A percentile compares a stretch with the other conserved stretches of the same genome.
Conservation (phyloP, 306 rosid genomes). For the Nissolia schottii region DNA sequence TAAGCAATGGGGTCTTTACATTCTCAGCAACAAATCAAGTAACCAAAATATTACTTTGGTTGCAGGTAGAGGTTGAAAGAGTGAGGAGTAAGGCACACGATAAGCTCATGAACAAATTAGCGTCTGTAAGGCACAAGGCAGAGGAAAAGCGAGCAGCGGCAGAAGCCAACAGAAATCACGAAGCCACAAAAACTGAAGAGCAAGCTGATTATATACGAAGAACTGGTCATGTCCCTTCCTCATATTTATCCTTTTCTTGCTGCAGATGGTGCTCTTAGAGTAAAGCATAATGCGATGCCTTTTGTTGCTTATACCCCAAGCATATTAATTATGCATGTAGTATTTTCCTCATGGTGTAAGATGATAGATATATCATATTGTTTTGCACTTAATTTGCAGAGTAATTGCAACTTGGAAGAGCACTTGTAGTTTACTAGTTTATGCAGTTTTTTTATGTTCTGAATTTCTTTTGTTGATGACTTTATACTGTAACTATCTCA, state of each 20-base stretch:
- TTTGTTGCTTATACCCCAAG: conserved; percentile 3
- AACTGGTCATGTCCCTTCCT: conserved; percentile 76
- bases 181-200: conserved; percentile 76
- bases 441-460: background rate
- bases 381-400: conserved; percentile 9
- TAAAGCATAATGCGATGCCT: conserved; percentile 15
- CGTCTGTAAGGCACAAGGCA: conserved; percentile 77
- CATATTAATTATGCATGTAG: conserved; percentile 8
- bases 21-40: background rate
- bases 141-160: conserved; percentile 86
- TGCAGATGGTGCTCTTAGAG: conserved; percentile 68
- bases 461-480: background rate
- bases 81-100: conserved; percentile 67
- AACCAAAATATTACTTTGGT: background rate
- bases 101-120: conserved; percentile 79
- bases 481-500: no score
- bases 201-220: conserved; percentile 70
- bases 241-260: conserved; percentile 52
- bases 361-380: background rate
- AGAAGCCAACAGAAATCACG: conserved; percentile 62
- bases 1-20: background rate
- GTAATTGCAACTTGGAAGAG: conserved; percentile 24
- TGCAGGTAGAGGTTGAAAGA: conserved; percentile 91
- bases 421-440: background rate
- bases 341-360: conserved; percentile 18